Evolutionary conservation across 768 basidiomycete species (phyloP), one percentile per base, ranked within the genome.

Genomic region (Tylopilus sp.): DNA sequence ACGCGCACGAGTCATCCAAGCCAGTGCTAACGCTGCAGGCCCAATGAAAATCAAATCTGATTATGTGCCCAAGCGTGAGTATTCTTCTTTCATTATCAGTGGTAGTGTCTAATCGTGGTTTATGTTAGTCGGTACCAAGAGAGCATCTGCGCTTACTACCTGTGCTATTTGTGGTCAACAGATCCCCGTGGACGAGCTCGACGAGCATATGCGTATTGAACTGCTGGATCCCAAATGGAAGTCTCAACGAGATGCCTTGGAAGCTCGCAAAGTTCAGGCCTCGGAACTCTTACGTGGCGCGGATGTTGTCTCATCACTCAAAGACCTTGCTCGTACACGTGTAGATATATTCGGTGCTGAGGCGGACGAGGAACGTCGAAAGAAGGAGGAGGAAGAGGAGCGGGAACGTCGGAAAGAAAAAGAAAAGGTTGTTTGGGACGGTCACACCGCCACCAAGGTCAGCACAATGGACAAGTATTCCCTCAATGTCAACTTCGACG

Each of bases 201-300:
- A 95, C 59, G 95, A 98, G 67, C 97, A 98, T 69, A 94, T 98
- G 83, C 91, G 97, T 60, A 98, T 98, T 65, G 97, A 99, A 67
- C 71, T 98, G 55, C 80, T 99, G 59, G 97, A 99, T 71, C 97
- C 97, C 38, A 85, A 87, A 68, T 99, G 95, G 95, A 98, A 98
- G 69, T 92, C 94, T 56, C 92, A 95, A 67, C 88, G 95, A 57
- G 88, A 93, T 62, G 79, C 73, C 11, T 72, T 95, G 61, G 97
- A 99, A 67, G 81, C 86, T 30, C 88, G 95, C 67, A 91, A 92
- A 65, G 88, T 89, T 6, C 88, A 92, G 64, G 86, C 89, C 6
- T 89, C 89, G 17, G 91, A 93, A 62, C 75, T 94, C 18, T 85
- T 93, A 64, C 83, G 86, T 47, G 91, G 93, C 57, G 93, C 97